phyloP scores from a whole-genome alignment of 1,139 yeast genomes.

The Pichia sp. region DNA sequence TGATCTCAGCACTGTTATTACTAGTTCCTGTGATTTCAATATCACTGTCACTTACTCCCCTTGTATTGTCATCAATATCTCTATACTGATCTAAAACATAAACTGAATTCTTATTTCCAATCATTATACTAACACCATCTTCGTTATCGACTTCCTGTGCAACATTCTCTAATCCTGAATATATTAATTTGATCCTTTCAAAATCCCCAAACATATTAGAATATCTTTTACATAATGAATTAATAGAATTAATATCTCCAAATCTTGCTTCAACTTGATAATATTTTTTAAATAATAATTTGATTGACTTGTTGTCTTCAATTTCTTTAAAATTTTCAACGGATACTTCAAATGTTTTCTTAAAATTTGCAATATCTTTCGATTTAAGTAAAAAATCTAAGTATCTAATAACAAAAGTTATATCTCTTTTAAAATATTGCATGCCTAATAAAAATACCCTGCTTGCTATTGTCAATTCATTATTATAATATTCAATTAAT shows the following conservation, averaged over 20 bases:
- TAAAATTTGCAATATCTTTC: slow-evolving; percentile 75
- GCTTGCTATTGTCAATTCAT: slow-evolving; percentile 59
- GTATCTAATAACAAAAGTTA: slow-evolving; percentile 62
- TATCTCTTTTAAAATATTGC: slow-evolving; percentile 46
- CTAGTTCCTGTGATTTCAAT: neutral
- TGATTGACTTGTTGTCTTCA: slow-evolving; percentile 33
- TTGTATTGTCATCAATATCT: neutral
- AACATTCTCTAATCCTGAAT: neutral
- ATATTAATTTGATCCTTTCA: neutral
- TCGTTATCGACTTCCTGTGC: neutral
- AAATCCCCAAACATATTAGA: slow-evolving; percentile 42
- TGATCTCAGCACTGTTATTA: neutral
- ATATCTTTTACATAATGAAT: slow-evolving; percentile 61
- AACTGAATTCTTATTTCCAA: neutral
- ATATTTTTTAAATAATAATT: slow-evolving; percentile 43
- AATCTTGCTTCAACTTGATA: slow-evolving; percentile 42
- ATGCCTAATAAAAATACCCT: slow-evolving; percentile 78
- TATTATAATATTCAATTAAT: slow-evolving; percentile 65
- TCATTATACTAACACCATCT: neutral
- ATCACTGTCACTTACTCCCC: neutral
- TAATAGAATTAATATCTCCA: slow-evolving; percentile 64
- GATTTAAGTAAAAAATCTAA: slow-evolving; percentile 64
- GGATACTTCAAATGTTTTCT: slow-evolving; percentile 72
- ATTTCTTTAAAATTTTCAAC: slow-evolving; percentile 35
- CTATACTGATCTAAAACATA: slow-evolving; percentile 5